These are phyloP conservation scores for Fusarium nanum DNA, from an alignment of 2,329 filamentous ascomycete species.

Conservation along the genomic window DNA sequence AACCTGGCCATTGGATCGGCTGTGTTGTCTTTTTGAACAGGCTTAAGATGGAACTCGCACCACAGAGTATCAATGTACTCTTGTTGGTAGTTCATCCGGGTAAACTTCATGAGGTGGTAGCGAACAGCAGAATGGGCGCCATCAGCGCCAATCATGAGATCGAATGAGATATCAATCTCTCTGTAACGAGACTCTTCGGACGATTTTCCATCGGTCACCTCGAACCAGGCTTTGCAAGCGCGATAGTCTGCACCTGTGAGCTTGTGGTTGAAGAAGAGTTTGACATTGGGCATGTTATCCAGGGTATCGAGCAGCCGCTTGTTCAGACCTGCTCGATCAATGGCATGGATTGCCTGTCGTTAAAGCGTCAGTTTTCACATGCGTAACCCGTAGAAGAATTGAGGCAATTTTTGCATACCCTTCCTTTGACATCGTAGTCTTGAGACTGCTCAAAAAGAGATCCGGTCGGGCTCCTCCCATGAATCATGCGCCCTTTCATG, in stretches of 20 bases:
- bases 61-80: slow-evolving; percentile 96
- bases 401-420: slow-evolving; percentile 65
- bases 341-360: slow-evolving; percentile 81
- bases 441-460: slow-evolving; percentile 84
- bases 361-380: slow-evolving; percentile 18
- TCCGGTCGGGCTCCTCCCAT: slow-evolving; percentile 74
- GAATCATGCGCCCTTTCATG: slow-evolving; percentile 97
- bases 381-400: not conserved
- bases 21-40: slow-evolving; percentile 52
- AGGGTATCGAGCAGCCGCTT: slow-evolving; percentile 85
- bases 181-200: slow-evolving; percentile 59
- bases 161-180: slow-evolving; percentile 88
- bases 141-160: slow-evolving; percentile 93
- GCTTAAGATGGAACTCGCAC: slow-evolving; percentile 91
- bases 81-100: slow-evolving; percentile 90
- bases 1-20: slow-evolving; percentile 64
- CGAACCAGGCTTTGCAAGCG: slow-evolving; percentile 86
- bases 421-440: slow-evolving; percentile 87
- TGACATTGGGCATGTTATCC: slow-evolving; percentile 87
- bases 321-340: slow-evolving; percentile 87
- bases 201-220: slow-evolving; percentile 60
- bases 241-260: slow-evolving; percentile 89
- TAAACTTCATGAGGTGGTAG: slow-evolving; percentile 96
- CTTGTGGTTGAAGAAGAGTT: slow-evolving; percentile 92
- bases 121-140: slow-evolving; percentile 92